Percentiles rank a stretch among this genome's conserved stretches.
Conservation (phyloP, 1,284 basidiomycete species). For the Trametes sp. region DNA sequence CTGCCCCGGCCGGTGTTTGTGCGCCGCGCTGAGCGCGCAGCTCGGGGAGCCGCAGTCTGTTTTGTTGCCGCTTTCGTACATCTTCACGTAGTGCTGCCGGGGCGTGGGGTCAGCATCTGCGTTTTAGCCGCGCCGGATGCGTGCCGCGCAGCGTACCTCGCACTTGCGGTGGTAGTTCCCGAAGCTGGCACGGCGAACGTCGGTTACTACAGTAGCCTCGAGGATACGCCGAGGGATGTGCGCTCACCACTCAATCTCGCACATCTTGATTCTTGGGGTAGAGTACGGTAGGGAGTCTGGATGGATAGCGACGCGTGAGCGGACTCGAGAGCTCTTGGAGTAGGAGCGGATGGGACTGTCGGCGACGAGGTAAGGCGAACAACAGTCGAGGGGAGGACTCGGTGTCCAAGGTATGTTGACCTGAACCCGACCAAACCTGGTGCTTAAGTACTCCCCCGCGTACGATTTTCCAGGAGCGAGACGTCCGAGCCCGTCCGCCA, state of each 20-base stretch:
- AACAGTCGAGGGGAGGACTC: neutral
- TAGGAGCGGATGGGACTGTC: neutral
- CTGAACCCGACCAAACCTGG: slow-evolving; percentile 1
- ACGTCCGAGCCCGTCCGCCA: slow-evolving; percentile 17
- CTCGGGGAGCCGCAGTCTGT: slow-evolving; percentile 41
- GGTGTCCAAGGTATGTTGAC: slow-evolving; percentile 3
- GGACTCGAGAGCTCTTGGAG: neutral
- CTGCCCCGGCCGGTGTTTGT: slow-evolving; percentile 37
- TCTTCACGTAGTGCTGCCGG: slow-evolving; percentile 42
- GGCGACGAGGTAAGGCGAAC: neutral
- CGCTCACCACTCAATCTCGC: slow-evolving; percentile 41
- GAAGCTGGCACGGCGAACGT: slow-evolving; percentile 31
- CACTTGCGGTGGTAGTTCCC: slow-evolving; percentile 44
- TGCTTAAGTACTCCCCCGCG: slow-evolving; percentile 24
- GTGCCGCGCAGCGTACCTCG: slow-evolving; percentile 33
- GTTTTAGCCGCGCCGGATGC: neutral
- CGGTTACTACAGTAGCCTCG: slow-evolving; percentile 13
- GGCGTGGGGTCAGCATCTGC: slow-evolving; percentile 3
- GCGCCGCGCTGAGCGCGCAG: slow-evolving; percentile 40
- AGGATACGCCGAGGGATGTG: slow-evolving; percentile 7
- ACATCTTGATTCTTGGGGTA: slow-evolving; percentile 28
- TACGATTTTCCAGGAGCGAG: slow-evolving; percentile 16
- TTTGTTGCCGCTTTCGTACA: slow-evolving; percentile 43
- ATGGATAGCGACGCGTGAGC: neutral
- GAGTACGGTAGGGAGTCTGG: neutral